A percentile compares a stretch with the other conserved stretches of the same genome.
These are phyloP conservation scores for Nicotiana tomentosiformis DNA, from an alignment of 257 asterid genomes.

Conservation along the genomic window DNA sequence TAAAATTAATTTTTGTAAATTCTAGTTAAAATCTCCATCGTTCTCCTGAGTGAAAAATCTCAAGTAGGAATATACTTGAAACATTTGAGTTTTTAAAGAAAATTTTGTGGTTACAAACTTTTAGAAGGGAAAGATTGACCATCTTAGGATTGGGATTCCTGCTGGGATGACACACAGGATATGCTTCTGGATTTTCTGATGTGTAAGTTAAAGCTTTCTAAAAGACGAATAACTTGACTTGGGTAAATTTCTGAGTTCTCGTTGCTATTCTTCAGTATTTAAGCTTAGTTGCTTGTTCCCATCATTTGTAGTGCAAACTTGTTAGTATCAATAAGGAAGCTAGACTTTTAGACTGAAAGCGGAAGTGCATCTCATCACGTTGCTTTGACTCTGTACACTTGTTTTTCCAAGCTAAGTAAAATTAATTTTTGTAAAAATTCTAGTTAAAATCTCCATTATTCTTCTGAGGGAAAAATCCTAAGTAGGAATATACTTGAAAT, in stretches of 20 bases:
- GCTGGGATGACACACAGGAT: not conserved
- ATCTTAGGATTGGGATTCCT: not conserved
- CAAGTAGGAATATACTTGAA: not conserved
- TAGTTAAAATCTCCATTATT: not conserved
- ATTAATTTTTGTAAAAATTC: not conserved
- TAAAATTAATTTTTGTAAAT: not conserved
- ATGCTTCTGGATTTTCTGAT: not conserved
- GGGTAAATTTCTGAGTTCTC: not conserved
- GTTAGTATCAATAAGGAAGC: not conserved
- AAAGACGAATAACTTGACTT: not conserved
- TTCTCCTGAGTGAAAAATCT: not conserved
- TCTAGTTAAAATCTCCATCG: not conserved
- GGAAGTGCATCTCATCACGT: not conserved
- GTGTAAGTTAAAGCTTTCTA: not conserved
- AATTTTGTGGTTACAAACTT: not conserved
- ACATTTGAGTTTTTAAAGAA: not conserved
- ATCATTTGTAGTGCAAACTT: conserved; percentile 9
- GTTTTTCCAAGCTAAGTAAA: not conserved
- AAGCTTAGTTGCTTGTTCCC: not conserved
- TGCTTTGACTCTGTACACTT: no score
- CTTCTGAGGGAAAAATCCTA: not conserved
- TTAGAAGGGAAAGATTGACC: not conserved
- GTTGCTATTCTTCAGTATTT: not conserved
- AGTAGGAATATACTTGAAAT: not conserved
- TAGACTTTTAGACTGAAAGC: not conserved